These are phyloP conservation scores for Puccinellia tenuiflora DNA, from an alignment of 176 grass and related monocot species.

Conservation along the genomic window DNA sequence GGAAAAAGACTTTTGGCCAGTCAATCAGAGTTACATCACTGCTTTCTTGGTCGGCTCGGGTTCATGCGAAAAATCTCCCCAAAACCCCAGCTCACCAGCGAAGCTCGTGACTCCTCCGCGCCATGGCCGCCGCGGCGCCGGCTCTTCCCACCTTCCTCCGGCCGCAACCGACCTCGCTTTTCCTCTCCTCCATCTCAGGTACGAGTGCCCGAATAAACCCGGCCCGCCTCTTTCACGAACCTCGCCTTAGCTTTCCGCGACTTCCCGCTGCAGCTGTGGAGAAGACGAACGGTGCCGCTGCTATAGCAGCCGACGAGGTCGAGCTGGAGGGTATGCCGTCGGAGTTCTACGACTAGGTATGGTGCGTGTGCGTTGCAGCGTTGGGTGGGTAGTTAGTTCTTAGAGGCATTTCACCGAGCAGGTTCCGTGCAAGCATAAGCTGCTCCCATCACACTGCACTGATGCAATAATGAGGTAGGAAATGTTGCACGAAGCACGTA, in stretches of 20 bases:
- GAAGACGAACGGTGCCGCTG: slow-evolving; percentile 21
- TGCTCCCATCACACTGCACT: background rate
- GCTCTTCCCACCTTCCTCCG: slow-evolving; percentile 7
- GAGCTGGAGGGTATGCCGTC: slow-evolving; percentile 37
- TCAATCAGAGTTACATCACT: too few species aligned
- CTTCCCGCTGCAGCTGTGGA: slow-evolving; percentile 22
- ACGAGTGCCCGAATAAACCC: background rate
- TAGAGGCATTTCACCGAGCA: slow-evolving; percentile 19
- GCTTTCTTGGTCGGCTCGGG: background rate
- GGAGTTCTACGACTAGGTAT: slow-evolving; percentile 74
- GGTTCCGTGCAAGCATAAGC: background rate
- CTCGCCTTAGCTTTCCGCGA: background rate
- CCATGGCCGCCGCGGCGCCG: slow-evolving; percentile 11
- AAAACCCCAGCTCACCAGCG: background rate
- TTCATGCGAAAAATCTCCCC: slow-evolving; percentile 2
- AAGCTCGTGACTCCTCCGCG: background rate
- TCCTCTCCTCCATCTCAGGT: slow-evolving; percentile 33
- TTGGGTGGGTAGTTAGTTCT: slow-evolving; percentile 10
- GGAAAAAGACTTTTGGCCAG: too few species aligned
- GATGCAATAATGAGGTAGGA: background rate
- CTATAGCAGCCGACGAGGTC: background rate
- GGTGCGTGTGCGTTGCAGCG: background rate
- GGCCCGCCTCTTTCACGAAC: background rate
- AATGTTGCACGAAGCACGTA: background rate
- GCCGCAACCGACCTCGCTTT: background rate